These are phyloP conservation scores for Excoecaria agallocha DNA, from an alignment of 345 rosid species.

Conservation along the genomic window DNA sequence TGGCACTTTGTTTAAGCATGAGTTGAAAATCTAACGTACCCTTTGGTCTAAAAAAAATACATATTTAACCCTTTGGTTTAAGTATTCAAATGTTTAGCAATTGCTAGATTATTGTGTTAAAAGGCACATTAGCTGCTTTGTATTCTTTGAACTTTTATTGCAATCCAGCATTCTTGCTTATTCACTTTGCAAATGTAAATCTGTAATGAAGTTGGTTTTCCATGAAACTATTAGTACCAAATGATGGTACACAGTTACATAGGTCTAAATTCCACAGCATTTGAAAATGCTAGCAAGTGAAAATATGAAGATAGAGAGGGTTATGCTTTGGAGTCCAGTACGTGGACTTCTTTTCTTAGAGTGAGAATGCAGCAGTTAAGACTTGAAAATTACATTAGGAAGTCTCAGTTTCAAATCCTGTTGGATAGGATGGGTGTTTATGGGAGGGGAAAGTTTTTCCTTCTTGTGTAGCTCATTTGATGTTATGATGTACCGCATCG, in stretches of 20 bases:
- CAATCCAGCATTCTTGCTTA: not conserved
- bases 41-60: not conserved
- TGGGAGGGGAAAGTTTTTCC: not conserved
- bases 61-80: not conserved
- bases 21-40: not conserved
- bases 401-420: not conserved
- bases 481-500: not conserved
- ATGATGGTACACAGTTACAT: not conserved
- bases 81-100: not conserved
- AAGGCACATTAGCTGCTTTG: not conserved
- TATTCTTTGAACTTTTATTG: not conserved
- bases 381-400: not conserved
- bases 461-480: not conserved
- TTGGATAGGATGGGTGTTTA: not conserved
- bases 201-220: not conserved
- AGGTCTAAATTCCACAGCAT: not conserved
- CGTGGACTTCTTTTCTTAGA: not conserved
- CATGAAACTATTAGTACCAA: not conserved
- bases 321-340: not conserved
- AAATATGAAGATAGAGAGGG: not conserved
- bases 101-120: not conserved
- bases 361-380: not conserved
- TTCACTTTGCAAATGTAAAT: not conserved
- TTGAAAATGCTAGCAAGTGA: not conserved
- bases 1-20: not conserved